These are phyloP conservation scores for Stagonosporopsis cucurbitacearum DNA, from an alignment of 2,329 filamentous ascomycete species.

Conservation along the genomic window DNA sequence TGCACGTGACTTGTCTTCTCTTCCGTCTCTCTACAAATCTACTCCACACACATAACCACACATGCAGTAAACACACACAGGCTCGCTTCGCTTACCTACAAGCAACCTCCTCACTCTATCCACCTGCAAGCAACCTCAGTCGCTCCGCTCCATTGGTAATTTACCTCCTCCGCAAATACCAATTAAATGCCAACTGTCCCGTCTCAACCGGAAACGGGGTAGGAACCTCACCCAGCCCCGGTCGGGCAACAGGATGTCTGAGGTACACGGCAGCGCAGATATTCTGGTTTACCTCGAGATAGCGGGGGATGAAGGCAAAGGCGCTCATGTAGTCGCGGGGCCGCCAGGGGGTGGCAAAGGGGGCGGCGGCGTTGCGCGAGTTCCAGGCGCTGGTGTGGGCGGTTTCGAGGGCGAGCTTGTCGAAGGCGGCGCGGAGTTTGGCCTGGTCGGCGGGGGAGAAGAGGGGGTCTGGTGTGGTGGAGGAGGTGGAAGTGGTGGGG, in stretches of 20 bases:
- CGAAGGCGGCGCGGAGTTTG: conserved; percentile 64
- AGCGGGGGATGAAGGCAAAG: conserved; percentile 93
- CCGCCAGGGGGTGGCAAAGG: conserved; percentile 89
- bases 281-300: conserved; percentile 97
- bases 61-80: no score
- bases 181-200: conserved; percentile 87
- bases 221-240: conserved; percentile 75
- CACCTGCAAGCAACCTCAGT: no score
- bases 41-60: no score
- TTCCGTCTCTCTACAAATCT: no score
- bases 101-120: no score
- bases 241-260: conserved; percentile 87
- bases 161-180: conserved; percentile 78
- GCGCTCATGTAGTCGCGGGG: conserved; percentile 86
- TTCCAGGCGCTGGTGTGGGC: conserved; percentile 69
- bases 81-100: no score
- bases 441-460: conserved; percentile 62
- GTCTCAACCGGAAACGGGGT: conserved; percentile 76
- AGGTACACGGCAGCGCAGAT: conserved; percentile 96
- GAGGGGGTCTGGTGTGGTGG: conserved; percentile 21
- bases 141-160: no score
- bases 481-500: background rate
- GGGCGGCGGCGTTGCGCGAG: conserved; percentile 58
- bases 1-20: no score
- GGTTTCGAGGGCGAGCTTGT: conserved; percentile 72